Evolutionary conservation across 306 rosid genomes (phyloP).

Genomic region (Oemleria cerasiformis): DNA sequence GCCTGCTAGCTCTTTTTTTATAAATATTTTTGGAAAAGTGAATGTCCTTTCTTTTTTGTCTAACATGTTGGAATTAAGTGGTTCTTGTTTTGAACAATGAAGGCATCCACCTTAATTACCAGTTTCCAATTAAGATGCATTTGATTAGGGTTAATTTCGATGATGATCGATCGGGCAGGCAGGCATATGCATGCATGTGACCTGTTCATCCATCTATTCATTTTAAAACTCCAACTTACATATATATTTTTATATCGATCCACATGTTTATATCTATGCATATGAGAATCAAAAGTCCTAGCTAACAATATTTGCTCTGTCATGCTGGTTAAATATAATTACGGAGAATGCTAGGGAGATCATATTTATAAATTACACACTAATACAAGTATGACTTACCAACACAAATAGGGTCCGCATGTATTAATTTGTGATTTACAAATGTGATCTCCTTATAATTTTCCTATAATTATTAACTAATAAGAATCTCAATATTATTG

Average conservation of each 20-base stretch:
- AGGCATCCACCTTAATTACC: background rate
- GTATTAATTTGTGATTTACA: too few relatives aligned
- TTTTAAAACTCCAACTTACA: too few relatives aligned
- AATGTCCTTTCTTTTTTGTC: constrained; percentile 29
- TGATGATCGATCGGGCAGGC: too few relatives aligned
- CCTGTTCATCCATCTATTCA: background rate
- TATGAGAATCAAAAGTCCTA: too few relatives aligned
- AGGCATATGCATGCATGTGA: background rate
- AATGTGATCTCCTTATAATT: background rate
- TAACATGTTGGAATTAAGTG: constrained; percentile 8
- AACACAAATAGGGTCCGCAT: too few relatives aligned
- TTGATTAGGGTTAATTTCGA: background rate
- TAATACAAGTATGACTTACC: too few relatives aligned
- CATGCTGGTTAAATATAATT: background rate
- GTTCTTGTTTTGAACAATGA: background rate
- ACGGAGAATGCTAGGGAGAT: too few relatives aligned
- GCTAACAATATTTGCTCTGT: background rate
- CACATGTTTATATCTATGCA: too few relatives aligned
- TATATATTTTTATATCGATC: too few relatives aligned
- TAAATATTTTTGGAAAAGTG: constrained; percentile 12
- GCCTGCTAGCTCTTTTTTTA: background rate
- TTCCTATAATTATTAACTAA: background rate
- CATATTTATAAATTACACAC: too few relatives aligned
- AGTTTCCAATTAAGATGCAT: background rate
- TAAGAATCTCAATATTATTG: background rate